Conservation (phyloP, 768 basidiomycete species). For the Serendipita indica region DNA sequence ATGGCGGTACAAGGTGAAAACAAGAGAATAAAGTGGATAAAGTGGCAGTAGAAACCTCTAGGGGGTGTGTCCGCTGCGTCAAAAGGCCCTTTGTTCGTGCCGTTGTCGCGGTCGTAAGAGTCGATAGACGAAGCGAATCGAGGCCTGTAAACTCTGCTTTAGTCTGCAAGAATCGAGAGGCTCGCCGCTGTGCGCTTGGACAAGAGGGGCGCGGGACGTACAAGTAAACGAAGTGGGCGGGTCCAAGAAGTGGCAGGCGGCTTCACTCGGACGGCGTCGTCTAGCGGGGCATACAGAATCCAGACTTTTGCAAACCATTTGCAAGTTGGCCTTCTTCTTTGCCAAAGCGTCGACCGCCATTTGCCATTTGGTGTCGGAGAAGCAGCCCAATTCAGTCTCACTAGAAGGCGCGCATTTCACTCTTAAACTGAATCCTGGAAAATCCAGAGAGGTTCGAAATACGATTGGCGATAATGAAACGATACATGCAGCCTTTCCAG, state of each 20-base stretch:
- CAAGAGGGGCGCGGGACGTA: not conserved
- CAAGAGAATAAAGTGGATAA: constrained; percentile 2
- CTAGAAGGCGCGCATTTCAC: not conserved
- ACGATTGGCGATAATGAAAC: too few species aligned
- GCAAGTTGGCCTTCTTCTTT: not conserved
- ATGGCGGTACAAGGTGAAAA: not conserved
- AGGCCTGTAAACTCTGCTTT: not conserved
- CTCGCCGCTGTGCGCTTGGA: not conserved
- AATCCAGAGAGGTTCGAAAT: not conserved
- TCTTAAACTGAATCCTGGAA: not conserved
- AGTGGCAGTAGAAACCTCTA: constrained; percentile 4
- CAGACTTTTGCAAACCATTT: too few species aligned
- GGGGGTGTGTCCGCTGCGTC: not conserved
- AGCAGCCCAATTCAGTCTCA: not conserved
- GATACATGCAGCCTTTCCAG: too few species aligned
- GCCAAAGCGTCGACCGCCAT: not conserved
- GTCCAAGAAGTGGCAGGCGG: constrained; percentile 7
- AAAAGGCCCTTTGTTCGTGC: too few species aligned
- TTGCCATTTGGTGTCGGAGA: not conserved
- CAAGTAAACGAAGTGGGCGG: not conserved
- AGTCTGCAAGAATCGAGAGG: not conserved
- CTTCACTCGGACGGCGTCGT: too few species aligned
- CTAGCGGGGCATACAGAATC: too few species aligned
- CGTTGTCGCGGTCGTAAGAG: too few species aligned
- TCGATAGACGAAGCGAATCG: not conserved